phyloP scores from a whole-genome alignment of 73 alveolate species.

The Paraurostyla sp. region DNA sequence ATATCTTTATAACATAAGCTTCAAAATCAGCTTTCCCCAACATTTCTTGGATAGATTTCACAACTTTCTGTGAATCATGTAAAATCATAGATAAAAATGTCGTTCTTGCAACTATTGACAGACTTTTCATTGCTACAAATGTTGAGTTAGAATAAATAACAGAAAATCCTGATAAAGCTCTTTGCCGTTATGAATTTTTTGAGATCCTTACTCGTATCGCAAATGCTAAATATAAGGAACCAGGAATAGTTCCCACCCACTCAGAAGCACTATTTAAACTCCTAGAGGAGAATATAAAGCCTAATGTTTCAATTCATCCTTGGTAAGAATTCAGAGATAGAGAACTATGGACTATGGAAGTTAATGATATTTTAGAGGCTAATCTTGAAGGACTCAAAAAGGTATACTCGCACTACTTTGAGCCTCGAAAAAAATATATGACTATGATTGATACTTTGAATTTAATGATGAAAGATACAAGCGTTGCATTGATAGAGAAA shows the following conservation, averaged over 20 bases:
- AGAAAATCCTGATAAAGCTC: constrained; percentile 75
- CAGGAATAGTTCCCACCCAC: constrained; percentile 57
- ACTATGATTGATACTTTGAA: constrained; percentile 58
- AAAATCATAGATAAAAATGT: constrained; percentile 56
- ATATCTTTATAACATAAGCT: constrained; percentile 53
- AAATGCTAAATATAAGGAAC: constrained; percentile 65
- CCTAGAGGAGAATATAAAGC: constrained; percentile 57
- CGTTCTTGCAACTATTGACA: constrained; percentile 69
- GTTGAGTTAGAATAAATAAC: constrained; percentile 33
- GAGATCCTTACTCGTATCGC: constrained; percentile 75
- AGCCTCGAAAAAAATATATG: constrained; percentile 68
- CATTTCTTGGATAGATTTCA: constrained; percentile 63
- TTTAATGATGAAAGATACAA: constrained; percentile 51
- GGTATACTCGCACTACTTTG: constrained; percentile 47
- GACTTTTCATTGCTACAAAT: constrained; percentile 72
- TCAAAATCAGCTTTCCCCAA: constrained; percentile 65
- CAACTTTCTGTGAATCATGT: constrained; percentile 41
- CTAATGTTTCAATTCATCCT: background rate
- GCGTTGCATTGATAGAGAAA: constrained; percentile 53
- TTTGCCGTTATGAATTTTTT: constrained; percentile 68
- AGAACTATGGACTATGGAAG: constrained; percentile 71
- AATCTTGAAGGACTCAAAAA: constrained; percentile 59
- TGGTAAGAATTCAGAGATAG: constrained; percentile 70
- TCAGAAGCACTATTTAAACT: constrained; percentile 57
- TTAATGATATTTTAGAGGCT: constrained; percentile 66